Percentiles rank a stretch among this genome's conserved stretches.
Evolutionary conservation across 31 red algal species (phyloP).

Genomic region (Endocladia muricata): DNA sequence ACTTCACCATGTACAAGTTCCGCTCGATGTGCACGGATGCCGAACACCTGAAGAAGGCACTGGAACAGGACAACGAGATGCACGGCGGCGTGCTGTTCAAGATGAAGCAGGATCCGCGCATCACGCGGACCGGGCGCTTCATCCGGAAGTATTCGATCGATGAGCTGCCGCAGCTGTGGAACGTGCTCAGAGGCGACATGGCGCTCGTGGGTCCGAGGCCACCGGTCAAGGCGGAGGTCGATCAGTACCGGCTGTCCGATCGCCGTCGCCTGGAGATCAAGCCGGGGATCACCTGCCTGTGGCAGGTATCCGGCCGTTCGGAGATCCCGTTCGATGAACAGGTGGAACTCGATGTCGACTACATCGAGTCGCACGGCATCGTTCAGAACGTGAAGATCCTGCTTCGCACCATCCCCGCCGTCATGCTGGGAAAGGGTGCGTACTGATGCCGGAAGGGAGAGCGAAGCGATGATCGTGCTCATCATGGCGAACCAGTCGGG

Average conservation of each 20-base stretch:
- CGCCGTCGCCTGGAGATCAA: neutral
- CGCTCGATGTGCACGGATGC: neutral
- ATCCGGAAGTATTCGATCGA: neutral
- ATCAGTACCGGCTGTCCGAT: neutral
- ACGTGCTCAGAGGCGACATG: slow-evolving; percentile 1
- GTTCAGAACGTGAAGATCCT: neutral
- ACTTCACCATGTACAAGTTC: neutral
- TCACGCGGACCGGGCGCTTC: neutral
- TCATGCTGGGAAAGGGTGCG: neutral
- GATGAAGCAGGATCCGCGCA: neutral
- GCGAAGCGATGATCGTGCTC: no score
- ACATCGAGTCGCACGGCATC: neutral
- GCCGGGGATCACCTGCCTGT: neutral
- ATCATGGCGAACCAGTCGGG: no score
- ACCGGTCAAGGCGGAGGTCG: neutral
- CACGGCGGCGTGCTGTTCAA: neutral
- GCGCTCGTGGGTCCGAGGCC: neutral
- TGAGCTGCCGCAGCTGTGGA: slow-evolving; percentile 1
- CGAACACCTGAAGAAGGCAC: neutral
- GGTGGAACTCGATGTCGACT: neutral
- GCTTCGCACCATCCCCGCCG: neutral
- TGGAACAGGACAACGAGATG: neutral
- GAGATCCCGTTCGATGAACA: neutral
- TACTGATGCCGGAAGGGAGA: no score
- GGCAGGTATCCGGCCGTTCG: neutral